phyloP scores from a whole-genome alignment of 2,329 filamentous ascomycete species.

The Hypoxylon sp. region DNA sequence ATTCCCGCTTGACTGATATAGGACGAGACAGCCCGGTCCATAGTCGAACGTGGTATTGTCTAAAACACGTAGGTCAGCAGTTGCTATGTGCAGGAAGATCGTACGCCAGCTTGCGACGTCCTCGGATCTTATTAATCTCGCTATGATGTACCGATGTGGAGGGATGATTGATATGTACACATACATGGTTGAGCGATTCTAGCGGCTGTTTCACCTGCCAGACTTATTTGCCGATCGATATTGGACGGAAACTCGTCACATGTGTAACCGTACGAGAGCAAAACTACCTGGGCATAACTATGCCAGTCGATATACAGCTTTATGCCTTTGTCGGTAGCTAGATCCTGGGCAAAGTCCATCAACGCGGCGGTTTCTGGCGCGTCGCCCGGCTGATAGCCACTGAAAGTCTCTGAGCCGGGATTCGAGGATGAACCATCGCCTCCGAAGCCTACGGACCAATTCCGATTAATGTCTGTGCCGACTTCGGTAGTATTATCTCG shows the following conservation, averaged over 20 bases:
- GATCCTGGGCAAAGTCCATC: conserved; percentile 61
- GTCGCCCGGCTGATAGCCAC: conserved; percentile 59
- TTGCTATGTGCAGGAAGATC: conserved; percentile 48
- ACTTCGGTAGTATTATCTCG: conserved; percentile 59
- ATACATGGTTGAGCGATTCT: conserved; percentile 55
- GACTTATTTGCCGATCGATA: conserved; percentile 59
- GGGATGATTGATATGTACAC: conserved; percentile 28
- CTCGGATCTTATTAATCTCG: not conserved
- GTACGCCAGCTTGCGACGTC: not conserved
- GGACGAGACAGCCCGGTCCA: conserved; percentile 48
- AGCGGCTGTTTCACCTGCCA: conserved; percentile 55
- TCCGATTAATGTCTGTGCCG: conserved; percentile 68
- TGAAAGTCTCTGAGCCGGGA: conserved; percentile 63
- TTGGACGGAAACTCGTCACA: conserved; percentile 62
- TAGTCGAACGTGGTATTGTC: conserved; percentile 50
- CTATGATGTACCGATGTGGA: conserved; percentile 30
- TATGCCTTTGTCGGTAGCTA: conserved; percentile 62
- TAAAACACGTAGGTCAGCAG: conserved; percentile 36
- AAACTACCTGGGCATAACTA: conserved; percentile 69
- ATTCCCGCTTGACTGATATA: conserved; percentile 52
- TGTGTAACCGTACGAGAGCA: conserved; percentile 70
- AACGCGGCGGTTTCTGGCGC: conserved; percentile 65
- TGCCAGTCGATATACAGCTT: conserved; percentile 73
- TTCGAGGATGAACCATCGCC: conserved; percentile 61
- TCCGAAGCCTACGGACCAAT: conserved; percentile 66